Evolutionary conservation across 257 asterid species (phyloP).

Genomic region (Solanum acaule): DNA sequence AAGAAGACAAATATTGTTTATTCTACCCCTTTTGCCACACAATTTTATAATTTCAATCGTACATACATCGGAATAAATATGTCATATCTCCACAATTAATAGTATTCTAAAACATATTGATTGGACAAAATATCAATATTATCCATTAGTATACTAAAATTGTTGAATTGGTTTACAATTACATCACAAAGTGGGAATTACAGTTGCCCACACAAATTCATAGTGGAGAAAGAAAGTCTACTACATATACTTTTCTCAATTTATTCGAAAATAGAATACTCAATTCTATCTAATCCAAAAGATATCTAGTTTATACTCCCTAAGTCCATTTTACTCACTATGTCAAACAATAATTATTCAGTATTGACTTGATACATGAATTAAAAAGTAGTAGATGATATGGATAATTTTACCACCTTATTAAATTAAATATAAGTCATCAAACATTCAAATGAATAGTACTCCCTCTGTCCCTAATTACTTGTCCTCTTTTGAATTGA

Average conservation of each 20-base stretch:
- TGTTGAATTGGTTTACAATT: background rate
- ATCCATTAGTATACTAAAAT: background rate
- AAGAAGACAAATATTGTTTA: background rate
- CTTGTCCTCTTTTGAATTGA: no score
- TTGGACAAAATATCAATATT: background rate
- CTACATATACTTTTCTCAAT: background rate
- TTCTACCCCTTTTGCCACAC: background rate
- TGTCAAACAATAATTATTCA: no score
- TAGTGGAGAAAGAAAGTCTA: background rate
- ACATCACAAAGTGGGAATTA: background rate
- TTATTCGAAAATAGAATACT: background rate
- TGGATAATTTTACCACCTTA: no score
- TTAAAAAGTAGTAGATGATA: background rate
- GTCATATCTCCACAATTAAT: background rate
- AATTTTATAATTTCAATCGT: background rate
- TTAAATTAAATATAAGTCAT: no score
- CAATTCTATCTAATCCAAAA: background rate
- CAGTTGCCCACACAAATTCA: background rate
- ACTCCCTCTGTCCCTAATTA: no score
- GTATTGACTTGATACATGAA: no score
- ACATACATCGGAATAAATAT: background rate
- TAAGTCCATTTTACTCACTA: no score
- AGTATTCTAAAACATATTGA: background rate
- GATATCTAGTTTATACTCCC: background rate
- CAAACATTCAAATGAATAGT: background rate